phyloP scores from a whole-genome alignment of 164 flowering plant genomes.

The Berberis thunbergii region DNA sequence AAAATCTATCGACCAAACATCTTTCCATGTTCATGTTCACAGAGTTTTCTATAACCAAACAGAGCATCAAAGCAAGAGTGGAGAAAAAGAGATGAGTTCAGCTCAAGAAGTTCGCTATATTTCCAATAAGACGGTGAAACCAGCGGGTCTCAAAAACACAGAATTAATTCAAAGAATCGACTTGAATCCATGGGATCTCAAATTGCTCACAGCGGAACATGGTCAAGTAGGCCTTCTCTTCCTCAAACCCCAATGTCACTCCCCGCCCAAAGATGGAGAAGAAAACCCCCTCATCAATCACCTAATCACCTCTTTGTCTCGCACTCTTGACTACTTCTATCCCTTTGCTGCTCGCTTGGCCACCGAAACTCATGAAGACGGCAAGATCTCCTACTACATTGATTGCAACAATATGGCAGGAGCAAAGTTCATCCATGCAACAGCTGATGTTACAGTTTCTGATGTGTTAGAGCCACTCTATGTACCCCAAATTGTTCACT shows the following conservation, averaged over 20 bases:
- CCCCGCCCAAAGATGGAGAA: background rate
- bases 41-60: too few relatives aligned
- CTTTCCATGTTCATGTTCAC: too few relatives aligned
- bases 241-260: conserved; percentile 8
- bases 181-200: conserved; percentile 29
- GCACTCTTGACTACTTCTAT: conserved; percentile 17
- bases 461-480: conserved; percentile 29
- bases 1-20: too few relatives aligned
- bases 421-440: too few relatives aligned
- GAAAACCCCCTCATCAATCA: background rate
- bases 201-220: conserved; percentile 10
- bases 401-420: conserved; percentile 8
- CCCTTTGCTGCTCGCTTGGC: conserved; percentile 28
- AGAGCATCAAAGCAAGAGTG: too few relatives aligned
- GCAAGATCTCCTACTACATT: conserved; percentile 15
- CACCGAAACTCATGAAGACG: conserved; percentile 3
- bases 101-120: too few relatives aligned
- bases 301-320: conserved; percentile 19
- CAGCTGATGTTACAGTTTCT: too few relatives aligned
- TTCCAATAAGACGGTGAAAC: too few relatives aligned
- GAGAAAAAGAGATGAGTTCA: too few relatives aligned
- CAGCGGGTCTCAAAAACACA: too few relatives aligned
- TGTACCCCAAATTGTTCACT: conserved; percentile 36
- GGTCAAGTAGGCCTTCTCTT: conserved; percentile 29
- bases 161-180: too few relatives aligned